Conservation (phyloP, 2,329 filamentous ascomycete species). For the Cercospora berteroae region DNA sequence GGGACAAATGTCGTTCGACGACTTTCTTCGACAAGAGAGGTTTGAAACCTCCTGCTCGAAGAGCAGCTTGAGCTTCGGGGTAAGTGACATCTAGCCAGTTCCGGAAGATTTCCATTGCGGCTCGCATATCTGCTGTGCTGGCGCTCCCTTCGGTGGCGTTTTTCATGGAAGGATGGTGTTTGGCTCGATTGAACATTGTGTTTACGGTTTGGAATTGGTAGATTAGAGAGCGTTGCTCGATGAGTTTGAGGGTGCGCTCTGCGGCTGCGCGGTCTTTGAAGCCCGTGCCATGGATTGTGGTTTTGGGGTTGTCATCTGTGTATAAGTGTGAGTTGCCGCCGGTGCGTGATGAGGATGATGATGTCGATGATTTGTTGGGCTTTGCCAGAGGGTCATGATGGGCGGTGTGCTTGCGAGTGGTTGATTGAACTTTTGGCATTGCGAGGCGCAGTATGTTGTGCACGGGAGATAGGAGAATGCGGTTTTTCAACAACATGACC, state of each 20-base stretch:
- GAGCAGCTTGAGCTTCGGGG: slow-evolving; percentile 24
- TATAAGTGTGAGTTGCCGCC: slow-evolving; percentile 36
- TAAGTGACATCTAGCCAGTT: slow-evolving; percentile 36
- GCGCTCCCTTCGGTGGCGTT: slow-evolving; percentile 23
- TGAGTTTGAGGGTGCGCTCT: slow-evolving; percentile 31
- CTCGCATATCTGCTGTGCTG: slow-evolving; percentile 27
- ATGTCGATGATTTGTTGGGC: slow-evolving; percentile 8
- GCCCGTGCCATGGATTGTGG: slow-evolving; percentile 37
- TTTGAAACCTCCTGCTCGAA: slow-evolving; percentile 33
- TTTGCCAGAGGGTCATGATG: slow-evolving; percentile 13
- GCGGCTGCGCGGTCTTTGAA: slow-evolving; percentile 35
- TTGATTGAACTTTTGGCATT: slow-evolving; percentile 22
- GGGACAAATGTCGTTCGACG: slow-evolving; percentile 22
- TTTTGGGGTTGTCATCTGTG: slow-evolving; percentile 37
- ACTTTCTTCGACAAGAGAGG: slow-evolving; percentile 33
- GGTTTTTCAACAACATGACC: background rate
- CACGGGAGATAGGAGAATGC: background rate
- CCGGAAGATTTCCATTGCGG: slow-evolving; percentile 32
- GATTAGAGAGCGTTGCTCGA: slow-evolving; percentile 32
- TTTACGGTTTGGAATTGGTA: slow-evolving; percentile 38
- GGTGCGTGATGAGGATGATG: slow-evolving; percentile 13
- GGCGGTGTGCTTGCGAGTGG: slow-evolving; percentile 8
- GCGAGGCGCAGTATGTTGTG: background rate
- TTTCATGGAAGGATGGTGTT: slow-evolving; percentile 33
- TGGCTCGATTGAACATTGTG: slow-evolving; percentile 35